Percentiles rank a stretch among this genome's conserved stretches.
These are phyloP conservation scores for Malus asiatica DNA, from an alignment of 306 rosid genomes.

Conservation along the genomic window DNA sequence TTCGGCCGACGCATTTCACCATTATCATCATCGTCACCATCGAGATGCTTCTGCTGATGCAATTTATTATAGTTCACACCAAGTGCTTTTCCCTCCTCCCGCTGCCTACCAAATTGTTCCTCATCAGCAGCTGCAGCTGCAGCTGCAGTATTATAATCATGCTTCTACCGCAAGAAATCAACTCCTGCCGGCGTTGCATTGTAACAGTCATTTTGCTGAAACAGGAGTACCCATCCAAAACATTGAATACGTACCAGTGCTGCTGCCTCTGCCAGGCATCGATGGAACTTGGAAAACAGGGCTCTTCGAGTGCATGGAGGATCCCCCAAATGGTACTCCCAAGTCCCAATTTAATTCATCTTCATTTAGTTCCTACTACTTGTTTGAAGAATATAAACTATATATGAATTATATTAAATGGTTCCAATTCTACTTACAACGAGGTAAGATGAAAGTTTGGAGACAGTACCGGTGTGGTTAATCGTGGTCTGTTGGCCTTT, in stretches of 20 bases:
- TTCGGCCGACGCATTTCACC: not conserved
- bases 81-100: conserved; percentile 5
- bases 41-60: not conserved
- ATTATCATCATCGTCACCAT: not conserved
- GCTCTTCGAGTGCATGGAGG: not conserved
- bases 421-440: not conserved
- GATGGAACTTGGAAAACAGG: conserved; percentile 2
- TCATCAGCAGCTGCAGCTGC: not conserved
- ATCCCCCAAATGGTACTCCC: not conserved
- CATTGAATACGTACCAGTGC: not conserved
- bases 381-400: not conserved
- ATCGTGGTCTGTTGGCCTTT: no score
- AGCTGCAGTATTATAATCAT: not conserved
- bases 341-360: not conserved
- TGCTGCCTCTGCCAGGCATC: not conserved
- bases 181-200: not conserved
- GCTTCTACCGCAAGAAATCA: not conserved
- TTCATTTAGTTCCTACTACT: not conserved
- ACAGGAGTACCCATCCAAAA: conserved; percentile 10
- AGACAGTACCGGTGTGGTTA: no score
- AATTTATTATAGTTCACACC: not conserved
- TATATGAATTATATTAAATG: no score
- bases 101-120: not conserved
- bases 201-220: not conserved
- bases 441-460: no score